These are phyloP conservation scores for Syncephalastrum monosporum DNA, from an alignment of 371 early-diverging fungal genomes.

Conservation along the genomic window DNA sequence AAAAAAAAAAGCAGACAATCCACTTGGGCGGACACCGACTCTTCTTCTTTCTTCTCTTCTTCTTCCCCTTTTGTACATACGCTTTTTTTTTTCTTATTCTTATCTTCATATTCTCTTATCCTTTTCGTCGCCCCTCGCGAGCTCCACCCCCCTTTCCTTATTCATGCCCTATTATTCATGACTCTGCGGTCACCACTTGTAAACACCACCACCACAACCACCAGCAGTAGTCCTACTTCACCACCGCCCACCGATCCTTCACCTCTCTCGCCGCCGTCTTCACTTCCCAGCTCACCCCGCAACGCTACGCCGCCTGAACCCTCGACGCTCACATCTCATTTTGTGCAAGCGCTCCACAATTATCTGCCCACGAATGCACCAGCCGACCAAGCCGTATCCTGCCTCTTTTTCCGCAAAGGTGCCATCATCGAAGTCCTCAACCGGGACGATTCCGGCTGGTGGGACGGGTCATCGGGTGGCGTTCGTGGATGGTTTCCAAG, in stretches of 20 bases:
- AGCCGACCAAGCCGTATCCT: slow-evolving; percentile 36
- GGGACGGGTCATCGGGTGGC: slow-evolving; percentile 50
- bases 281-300: slow-evolving; percentile 18
- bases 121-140: slow-evolving; percentile 10
- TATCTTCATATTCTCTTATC: slow-evolving; percentile 6
- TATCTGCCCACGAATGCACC: slow-evolving; percentile 41
- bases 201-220: no score
- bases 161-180: no score
- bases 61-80: slow-evolving; percentile 14
- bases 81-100: slow-evolving; percentile 1
- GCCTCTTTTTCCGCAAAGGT: slow-evolving; percentile 45
- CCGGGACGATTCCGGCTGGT: slow-evolving; percentile 52
- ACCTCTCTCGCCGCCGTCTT: slow-evolving; percentile 17
- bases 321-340: slow-evolving; percentile 32
- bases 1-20: no score
- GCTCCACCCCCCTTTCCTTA: slow-evolving; percentile 3
- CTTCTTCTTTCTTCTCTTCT: slow-evolving; percentile 7
- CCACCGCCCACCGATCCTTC: slow-evolving; percentile 9
- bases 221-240: slow-evolving; percentile 2
- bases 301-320: slow-evolving; percentile 10
- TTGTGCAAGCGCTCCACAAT: slow-evolving; percentile 51
- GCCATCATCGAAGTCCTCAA: slow-evolving; percentile 53
- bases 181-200: no score
- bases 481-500: slow-evolving; percentile 54
- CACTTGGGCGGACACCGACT: neutral